Evolutionary conservation across 371 early-diverging fungal genomes (phyloP), one percentile per base, ranked within the genome.

Genomic region (Amoeboaphelidium protococcarum): DNA sequence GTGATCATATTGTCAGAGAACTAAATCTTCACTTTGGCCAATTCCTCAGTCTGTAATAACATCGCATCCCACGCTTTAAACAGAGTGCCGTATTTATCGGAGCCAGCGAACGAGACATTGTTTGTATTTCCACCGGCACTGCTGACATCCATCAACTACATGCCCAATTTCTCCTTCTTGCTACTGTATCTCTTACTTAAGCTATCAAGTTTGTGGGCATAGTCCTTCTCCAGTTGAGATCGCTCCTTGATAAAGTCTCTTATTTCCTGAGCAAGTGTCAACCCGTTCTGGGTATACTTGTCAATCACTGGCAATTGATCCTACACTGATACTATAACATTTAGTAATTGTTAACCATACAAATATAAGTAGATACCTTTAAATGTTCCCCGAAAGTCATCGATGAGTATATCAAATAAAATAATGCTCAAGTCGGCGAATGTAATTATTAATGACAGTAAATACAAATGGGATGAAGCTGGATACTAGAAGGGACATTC

Each of bases 161-260:
- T 22, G 42, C 61, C 64, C 42, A 25, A 31, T 56, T 16, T 68
- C 26, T 62, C 61, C 47, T 50, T 49, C 49, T 55, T 52, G 50
- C 43, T 50, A 47, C 57, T 62, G 49, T 77, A 72, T 48, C 74
- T 76, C 47, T 65, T 68, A 2, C 70, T 65, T 2, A 84, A 57
- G 0, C 55, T 53, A 23, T 82, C 85, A 23, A 81, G 64, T 47
- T 73, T 69, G 50, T 68, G 66, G 13, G 79, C 71, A 58, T 74
- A 80, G 41, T 84, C 85, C 41, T 67, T 63, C 50, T 84, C 82
- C 23, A 82, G 64, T 41, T 63, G 67, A 20, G 72, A 68, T 16
- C 71, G 62, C 40, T 84, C 85, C 50, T 69, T 72, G 42, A 78
- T 57, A 54, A 76, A 80, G 47, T 72, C 79, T 22, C 79, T 71